Base-by-base conservation (phyloP, 345 rosid genomes). In the Hevea brasiliensis region DNA sequence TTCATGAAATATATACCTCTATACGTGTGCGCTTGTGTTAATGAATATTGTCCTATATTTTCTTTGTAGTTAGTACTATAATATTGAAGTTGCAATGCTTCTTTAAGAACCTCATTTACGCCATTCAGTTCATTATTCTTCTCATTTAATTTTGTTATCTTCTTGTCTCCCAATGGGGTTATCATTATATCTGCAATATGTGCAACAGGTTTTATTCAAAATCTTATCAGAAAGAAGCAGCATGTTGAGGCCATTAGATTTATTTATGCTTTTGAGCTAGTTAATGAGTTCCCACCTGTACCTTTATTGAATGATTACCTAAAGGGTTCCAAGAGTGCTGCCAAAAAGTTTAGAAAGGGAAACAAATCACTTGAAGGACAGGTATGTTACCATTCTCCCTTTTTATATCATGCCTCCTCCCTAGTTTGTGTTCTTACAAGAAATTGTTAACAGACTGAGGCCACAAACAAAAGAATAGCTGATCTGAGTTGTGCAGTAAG, bases 221-320 rank as follows among this genome's bases (percentile, higher is more conserved):
- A 58, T 47, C 87, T 85, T 15, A 60, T 81, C 29, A n/a, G 7
- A 29, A 77, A 72, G 67, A 78, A 73, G 26, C 55, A 78, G 69
- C 66, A 53, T 44, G 11, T 76, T 2, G 75, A 77, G 53, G 85
- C 87, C 29, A 26, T 76, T 32, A 67, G 57, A 74, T 78, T 80
- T 67, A 79, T 82, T 26, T 77, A 76, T 73, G 76, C 83, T 3
- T 72, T 81, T 74, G 66, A 79, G 57, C 61, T 79, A 26, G 73
- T 53, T 45, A 83, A 78, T 41, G 73, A 73, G 61, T 79, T 73
- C 67, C 65, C 80, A 32, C 59, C 84, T 5, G 74, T 13, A 55
- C 21, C 54, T 40, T 65, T 87, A 41, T 56, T 87, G 61, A 51
- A 67, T 26, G 32, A 66, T 23, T 76, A 61, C 71, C 1, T 76